Conservation (phyloP, 169 alveolate species). For the Babesia ovata region DNA sequence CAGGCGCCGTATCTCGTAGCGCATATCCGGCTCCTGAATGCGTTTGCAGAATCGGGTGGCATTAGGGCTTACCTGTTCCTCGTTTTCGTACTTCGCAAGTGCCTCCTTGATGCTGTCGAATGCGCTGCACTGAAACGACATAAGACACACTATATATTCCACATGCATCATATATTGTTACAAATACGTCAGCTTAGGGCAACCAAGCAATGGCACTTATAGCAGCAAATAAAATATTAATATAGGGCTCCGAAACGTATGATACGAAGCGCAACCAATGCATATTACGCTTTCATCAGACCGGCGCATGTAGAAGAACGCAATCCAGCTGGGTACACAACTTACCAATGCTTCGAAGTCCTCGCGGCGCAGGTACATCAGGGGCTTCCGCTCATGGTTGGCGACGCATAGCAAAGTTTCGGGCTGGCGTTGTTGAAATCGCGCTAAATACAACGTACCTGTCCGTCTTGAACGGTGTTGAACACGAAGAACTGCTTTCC, state of each 20-base stretch:
- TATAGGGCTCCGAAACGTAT: no score
- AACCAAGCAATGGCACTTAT: background rate
- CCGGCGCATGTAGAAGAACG: no score
- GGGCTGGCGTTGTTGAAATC: slow-evolving; percentile 6
- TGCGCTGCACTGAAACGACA: slow-evolving; percentile 13
- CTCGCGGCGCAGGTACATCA: slow-evolving; percentile 72
- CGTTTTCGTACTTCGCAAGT: slow-evolving; percentile 25
- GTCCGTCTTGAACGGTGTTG: slow-evolving; percentile 50
- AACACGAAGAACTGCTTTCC: slow-evolving; percentile 71
- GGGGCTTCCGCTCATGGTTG: slow-evolving; percentile 71
- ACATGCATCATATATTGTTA: background rate
- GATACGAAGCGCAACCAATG: no score
- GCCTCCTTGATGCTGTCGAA: slow-evolving; percentile 48
- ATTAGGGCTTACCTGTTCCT: background rate
- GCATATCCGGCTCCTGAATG: slow-evolving; percentile 50
- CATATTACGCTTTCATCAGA: no score
- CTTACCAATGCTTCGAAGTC: slow-evolving; percentile 69
- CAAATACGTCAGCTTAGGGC: background rate
- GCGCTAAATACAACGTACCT: slow-evolving; percentile 5
- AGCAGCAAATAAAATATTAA: no score
- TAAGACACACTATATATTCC: background rate
- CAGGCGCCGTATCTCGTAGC: slow-evolving; percentile 38
- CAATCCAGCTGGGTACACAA: background rate
- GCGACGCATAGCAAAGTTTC: slow-evolving; percentile 75
- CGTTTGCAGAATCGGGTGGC: background rate